Percentiles rank a stretch among this genome's conserved stretches.
These are phyloP conservation scores for Lodderomyces parapsilosis DNA, from an alignment of 1,139 yeast genomes.

Conservation along the genomic window DNA sequence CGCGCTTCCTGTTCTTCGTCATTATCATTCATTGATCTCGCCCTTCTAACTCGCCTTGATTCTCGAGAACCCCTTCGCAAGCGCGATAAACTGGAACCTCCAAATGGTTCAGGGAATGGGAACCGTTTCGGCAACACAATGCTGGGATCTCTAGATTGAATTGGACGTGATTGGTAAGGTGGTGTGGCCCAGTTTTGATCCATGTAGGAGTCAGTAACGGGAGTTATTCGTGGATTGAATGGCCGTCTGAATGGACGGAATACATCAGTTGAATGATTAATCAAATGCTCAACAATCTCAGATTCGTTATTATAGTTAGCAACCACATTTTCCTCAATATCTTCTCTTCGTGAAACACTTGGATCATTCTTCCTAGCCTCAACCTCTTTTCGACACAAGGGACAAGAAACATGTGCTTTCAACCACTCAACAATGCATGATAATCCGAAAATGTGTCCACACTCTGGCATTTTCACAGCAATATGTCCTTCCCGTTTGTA, in stretches of 20 bases:
- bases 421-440: slow-evolving; percentile 47
- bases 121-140: slow-evolving; percentile 33
- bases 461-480: slow-evolving; percentile 45
- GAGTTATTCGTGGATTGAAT: slow-evolving; percentile 37
- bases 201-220: slow-evolving; percentile 41
- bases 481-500: slow-evolving; percentile 27
- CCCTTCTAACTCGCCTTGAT: slow-evolving; percentile 1
- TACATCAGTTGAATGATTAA: slow-evolving; percentile 35
- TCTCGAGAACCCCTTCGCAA: not conserved
- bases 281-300: slow-evolving; percentile 24
- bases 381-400: slow-evolving; percentile 46
- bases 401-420: slow-evolving; percentile 41
- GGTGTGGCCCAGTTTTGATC: slow-evolving; percentile 40
- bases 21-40: slow-evolving; percentile 4
- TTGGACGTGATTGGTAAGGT: slow-evolving; percentile 12
- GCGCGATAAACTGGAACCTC: slow-evolving; percentile 1
- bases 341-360: slow-evolving; percentile 16
- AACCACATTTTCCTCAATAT: slow-evolving; percentile 15
- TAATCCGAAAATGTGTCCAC: slow-evolving; percentile 43
- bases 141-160: slow-evolving; percentile 23
- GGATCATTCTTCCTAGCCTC: slow-evolving; percentile 28
- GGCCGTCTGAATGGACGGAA: slow-evolving; percentile 41
- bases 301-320: slow-evolving; percentile 20
- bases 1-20: slow-evolving; percentile 1
- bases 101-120: slow-evolving; percentile 26